Conservation (phyloP, 208 protist species). For the Trypanosoma caninum region DNA sequence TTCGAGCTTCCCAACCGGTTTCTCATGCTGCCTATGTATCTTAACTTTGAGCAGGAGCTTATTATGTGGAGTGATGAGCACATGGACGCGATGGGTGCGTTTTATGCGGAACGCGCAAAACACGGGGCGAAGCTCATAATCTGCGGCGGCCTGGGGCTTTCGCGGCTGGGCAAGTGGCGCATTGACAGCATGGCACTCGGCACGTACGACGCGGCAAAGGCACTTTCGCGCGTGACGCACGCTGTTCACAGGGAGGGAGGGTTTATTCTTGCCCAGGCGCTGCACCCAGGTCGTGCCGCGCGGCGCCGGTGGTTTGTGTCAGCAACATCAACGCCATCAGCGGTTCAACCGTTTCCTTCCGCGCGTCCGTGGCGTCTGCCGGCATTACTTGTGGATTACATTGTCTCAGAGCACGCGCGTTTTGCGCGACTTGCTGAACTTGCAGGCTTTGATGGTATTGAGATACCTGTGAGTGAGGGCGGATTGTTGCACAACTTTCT, state of each 20-base stretch:
- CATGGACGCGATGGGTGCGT: constrained; percentile 74
- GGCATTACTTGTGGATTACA: constrained; percentile 45
- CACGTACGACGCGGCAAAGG: constrained; percentile 66
- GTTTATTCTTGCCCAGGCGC: constrained; percentile 90
- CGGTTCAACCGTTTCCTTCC: constrained; percentile 56
- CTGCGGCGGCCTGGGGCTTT: constrained; percentile 84
- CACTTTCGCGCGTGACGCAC: constrained; percentile 72
- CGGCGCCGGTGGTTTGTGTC: constrained; percentile 52
- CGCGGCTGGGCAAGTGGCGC: constrained; percentile 73
- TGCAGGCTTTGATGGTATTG: constrained; percentile 94
- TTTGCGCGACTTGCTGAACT: constrained; percentile 89
- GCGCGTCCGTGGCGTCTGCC: constrained; percentile 62
- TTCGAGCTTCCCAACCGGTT: constrained; percentile 76
- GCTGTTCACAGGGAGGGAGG: constrained; percentile 86
- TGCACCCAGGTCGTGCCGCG: constrained; percentile 87
- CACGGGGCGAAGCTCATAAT: constrained; percentile 89
- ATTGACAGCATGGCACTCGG: constrained; percentile 71
- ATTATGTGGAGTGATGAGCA: constrained; percentile 44
- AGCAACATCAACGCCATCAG: constrained; percentile 47
- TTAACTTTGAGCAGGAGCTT: constrained; percentile 82
- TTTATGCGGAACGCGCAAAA: constrained; percentile 80
- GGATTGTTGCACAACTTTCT: constrained; percentile 94
- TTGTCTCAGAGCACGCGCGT: constrained; percentile 83
- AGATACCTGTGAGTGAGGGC: constrained; percentile 92
- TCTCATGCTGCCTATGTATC: constrained; percentile 81